Base-by-base conservation (phyloP, 768 basidiomycete species). In the Paxillus ammoniavirescens region DNA sequence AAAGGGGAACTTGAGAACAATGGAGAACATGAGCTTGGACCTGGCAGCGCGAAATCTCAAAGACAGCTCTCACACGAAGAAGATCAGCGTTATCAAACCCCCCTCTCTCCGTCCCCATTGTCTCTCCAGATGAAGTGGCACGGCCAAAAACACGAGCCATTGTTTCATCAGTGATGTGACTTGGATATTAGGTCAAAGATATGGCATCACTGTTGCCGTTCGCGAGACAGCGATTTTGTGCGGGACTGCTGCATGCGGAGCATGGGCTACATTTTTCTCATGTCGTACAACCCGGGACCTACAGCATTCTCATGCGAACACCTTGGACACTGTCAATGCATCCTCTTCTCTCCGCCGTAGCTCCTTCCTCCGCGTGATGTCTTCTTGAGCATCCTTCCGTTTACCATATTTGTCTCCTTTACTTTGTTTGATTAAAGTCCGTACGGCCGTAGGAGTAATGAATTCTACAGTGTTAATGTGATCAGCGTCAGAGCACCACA, bases 321-420 rank as follows among this genome's bases (percentile, higher is more conserved):
- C 89, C 71, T 91, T 93, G 30, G 85, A 76, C 51, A 94, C 91
- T 23, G 86, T 89, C 64, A 99, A 72, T 55, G 83, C 84, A 70
- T 91, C 84, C 71, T 95, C 91, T 42, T 77, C 80, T 53, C 82
- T 75, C 68, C 75, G 79, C 53, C 87, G 80, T 61, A 74, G 69
- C 51, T 83, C 85, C 64, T 83, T 83, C 65, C 94, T 81, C 54
- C 72, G 74, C 51, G 75, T 74, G 51, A 79, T 77, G 57, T 92
- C 89, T 58, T 76, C 73, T 67, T 94, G 79, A 12, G 85, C 87
- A 43, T 89, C 81, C 73, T 97, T 95, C 54, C 96, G 80, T 37
- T 79, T 76, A 50, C 82, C 82, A 72, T 98, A 98, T 71, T 84
- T 93, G 54, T 80, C 76, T 1, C 93, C 94, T 68, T 87, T 83